Percentiles rank a stretch among this genome's conserved stretches.
phyloP scores from a whole-genome alignment of 805 yeast genomes.

The Wickerhamiella allomyrinae region DNA sequence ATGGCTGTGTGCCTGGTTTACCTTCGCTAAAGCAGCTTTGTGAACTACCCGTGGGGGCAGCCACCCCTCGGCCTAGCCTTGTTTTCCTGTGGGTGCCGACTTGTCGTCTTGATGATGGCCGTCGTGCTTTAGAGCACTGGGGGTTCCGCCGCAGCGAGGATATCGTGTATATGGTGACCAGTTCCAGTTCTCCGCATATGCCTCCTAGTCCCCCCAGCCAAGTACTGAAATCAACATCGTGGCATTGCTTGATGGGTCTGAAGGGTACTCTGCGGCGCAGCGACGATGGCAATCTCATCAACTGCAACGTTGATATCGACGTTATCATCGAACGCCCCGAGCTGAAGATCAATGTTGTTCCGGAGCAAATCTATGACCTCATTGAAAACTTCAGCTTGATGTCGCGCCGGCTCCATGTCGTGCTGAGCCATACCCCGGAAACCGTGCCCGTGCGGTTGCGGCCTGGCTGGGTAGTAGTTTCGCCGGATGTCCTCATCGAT shows the following conservation, averaged over 20 bases:
- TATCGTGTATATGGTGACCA: slow-evolving; percentile 64
- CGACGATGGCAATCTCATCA: slow-evolving; percentile 68
- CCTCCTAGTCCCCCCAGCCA: slow-evolving; percentile 34
- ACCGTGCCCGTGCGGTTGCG: slow-evolving; percentile 53
- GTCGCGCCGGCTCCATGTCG: slow-evolving; percentile 67
- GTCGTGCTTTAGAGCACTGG: slow-evolving; percentile 35
- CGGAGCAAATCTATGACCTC: slow-evolving; percentile 61
- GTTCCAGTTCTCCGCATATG: slow-evolving; percentile 46
- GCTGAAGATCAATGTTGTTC: slow-evolving; percentile 33
- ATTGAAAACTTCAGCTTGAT: slow-evolving; percentile 84
- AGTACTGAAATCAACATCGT: slow-evolving; percentile 47
- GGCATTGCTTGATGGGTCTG: slow-evolving; percentile 98
- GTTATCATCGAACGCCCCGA: slow-evolving; percentile 46
- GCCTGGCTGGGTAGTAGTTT: slow-evolving; percentile 82
- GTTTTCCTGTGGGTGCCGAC: slow-evolving; percentile 80
- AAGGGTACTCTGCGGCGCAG: slow-evolving; percentile 88
- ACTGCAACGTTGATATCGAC: slow-evolving; percentile 87
- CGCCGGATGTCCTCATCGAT: slow-evolving; percentile 68
- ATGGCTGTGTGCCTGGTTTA: slow-evolving; percentile 42
- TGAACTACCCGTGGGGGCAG: slow-evolving; percentile 52
- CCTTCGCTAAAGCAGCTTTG: slow-evolving; percentile 50
- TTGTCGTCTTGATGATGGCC: slow-evolving; percentile 45
- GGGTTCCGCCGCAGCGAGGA: slow-evolving; percentile 83
- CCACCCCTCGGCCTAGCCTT: slow-evolving; percentile 77
- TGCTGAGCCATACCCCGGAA: slow-evolving; percentile 47